Evolutionary conservation across 306 rosid species (phyloP).

Genomic region (Cucurbita argyrosperma): DNA sequence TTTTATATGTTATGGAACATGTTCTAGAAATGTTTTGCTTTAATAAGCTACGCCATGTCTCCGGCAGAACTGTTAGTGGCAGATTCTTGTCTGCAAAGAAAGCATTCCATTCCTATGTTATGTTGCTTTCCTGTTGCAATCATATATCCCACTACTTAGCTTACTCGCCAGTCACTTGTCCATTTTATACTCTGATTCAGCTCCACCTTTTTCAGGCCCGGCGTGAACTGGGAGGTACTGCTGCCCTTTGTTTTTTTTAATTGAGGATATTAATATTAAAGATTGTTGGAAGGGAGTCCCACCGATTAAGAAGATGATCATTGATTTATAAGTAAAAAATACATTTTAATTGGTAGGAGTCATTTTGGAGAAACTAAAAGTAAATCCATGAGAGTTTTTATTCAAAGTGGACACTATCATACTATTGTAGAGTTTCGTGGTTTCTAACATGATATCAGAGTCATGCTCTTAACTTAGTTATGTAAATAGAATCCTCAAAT

Average conservation of each 20-base stretch:
- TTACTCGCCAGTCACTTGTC: conserved; percentile 2
- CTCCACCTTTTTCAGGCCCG: conserved; percentile 1
- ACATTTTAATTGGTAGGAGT: no score
- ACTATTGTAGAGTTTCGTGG: no score
- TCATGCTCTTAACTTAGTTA: no score
- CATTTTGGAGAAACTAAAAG: no score
- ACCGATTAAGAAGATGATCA: no score
- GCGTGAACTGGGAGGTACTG: background rate
- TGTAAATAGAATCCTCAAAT: no score
- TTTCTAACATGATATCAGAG: no score
- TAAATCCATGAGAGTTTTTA: no score
- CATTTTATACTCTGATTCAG: background rate
- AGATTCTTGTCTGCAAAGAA: background rate
- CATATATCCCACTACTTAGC: background rate
- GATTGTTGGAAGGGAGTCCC: no score
- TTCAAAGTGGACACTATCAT: no score
- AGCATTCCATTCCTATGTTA: conserved; percentile 1
- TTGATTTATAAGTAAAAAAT: no score
- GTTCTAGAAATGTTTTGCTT: background rate
- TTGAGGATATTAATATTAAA: no score
- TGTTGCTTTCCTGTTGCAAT: conserved; percentile 8
- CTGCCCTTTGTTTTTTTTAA: background rate
- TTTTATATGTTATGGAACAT: background rate
- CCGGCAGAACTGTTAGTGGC: background rate
- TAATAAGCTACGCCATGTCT: background rate